Base-by-base conservation (phyloP, 352 stramenopile genomes). In the Aphanomyces euteiches region DNA sequence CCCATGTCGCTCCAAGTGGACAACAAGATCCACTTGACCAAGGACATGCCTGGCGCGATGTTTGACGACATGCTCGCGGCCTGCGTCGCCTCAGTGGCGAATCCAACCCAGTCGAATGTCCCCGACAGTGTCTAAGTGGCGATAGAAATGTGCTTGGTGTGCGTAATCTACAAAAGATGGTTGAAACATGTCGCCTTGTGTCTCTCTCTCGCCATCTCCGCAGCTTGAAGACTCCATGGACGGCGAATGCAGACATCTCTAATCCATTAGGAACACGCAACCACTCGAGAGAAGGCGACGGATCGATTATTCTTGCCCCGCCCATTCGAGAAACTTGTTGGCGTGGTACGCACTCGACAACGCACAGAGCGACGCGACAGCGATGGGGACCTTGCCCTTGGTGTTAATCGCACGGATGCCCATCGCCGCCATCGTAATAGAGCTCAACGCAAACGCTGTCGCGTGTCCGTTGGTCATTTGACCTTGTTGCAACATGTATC, bases 41-140 rank as follows among this genome's bases (percentile, higher is more conserved):
- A 85, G 61, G 84, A 90, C 75, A 93, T 95, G 87, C 90, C 82
- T 1, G 87, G 84, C 39, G 82, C 91, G 65, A 93, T 95, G 85
- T 93, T 95, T 56, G 87, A 95, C 73, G 87, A 95, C 74, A 92
- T 95, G 87, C 76, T 95, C 15, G 87, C 85, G 7, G 83, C 87
- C 6, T 95, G 87, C 56, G 85, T 95, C 43, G 89, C 87, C 34
- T 92, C 87, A 7, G 81, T 91, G 13, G 81, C 91, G 65, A 82
- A 72, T 61, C 73, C 69, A 64, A 36, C 39, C 37, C 56, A 5
- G 47, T 47, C 38, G 19, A 58, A 71, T 12, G 50, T 57, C 12
- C 60, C 64, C 37, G 45, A 73, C 21, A 76, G n/a, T 38, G 63
- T 53, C 36, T 60, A 76, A 37, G 53, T 60, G 15, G 15, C 12